A percentile compares a stretch with the other conserved stretches of the same genome.
Evolutionary conservation across 2,329 filamentous ascomycete species (phyloP).

Genomic region (Nigrospora sphaerica): DNA sequence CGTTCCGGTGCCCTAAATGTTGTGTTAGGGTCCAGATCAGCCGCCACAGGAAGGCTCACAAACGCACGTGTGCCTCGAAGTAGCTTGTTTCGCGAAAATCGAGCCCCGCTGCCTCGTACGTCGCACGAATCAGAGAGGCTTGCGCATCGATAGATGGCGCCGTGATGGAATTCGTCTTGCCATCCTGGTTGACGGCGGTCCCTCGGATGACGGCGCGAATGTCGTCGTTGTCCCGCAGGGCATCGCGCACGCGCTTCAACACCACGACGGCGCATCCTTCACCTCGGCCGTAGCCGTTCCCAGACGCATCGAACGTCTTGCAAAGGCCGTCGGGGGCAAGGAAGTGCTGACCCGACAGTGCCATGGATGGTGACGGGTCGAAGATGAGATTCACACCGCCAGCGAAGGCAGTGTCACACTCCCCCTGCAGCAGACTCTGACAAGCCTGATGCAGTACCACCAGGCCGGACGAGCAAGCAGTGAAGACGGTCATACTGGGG

Average conservation of each 20-base stretch:
- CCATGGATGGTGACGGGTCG: conserved; percentile 12
- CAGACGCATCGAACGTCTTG: conserved; percentile 21
- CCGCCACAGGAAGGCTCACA: too few relatives aligned
- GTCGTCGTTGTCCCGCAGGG: conserved; percentile 23
- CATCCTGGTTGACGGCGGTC: conserved; percentile 31
- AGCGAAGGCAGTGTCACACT: conserved; percentile 18
- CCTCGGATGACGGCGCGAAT: conserved; percentile 20
- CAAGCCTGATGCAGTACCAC: conserved; percentile 1
- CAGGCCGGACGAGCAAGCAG: conserved; percentile 2
- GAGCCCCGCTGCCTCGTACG: conserved; percentile 11
- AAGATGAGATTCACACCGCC: conserved; percentile 17
- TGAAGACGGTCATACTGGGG: conserved; percentile 2
- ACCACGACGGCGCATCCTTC: conserved; percentile 29
- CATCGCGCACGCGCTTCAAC: conserved; percentile 29
- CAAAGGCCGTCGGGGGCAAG: conserved; percentile 13
- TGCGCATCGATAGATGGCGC: conserved; percentile 20
- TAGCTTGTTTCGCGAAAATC: conserved; percentile 8
- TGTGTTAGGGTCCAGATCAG: too few relatives aligned
- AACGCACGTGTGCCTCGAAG: conserved; percentile 18
- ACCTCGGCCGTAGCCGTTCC: conserved; percentile 27
- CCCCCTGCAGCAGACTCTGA: conserved; percentile 10
- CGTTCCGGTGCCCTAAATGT: conserved; percentile 20
- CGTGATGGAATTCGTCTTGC: conserved; percentile 28
- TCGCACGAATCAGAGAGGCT: conserved; percentile 9
- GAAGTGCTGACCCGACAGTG: conserved; percentile 7